Percentiles rank a stretch among this genome's conserved stretches.
phyloP scores from a whole-genome alignment of 2,329 filamentous ascomycete species.

The Nigrospora osmanthi region DNA sequence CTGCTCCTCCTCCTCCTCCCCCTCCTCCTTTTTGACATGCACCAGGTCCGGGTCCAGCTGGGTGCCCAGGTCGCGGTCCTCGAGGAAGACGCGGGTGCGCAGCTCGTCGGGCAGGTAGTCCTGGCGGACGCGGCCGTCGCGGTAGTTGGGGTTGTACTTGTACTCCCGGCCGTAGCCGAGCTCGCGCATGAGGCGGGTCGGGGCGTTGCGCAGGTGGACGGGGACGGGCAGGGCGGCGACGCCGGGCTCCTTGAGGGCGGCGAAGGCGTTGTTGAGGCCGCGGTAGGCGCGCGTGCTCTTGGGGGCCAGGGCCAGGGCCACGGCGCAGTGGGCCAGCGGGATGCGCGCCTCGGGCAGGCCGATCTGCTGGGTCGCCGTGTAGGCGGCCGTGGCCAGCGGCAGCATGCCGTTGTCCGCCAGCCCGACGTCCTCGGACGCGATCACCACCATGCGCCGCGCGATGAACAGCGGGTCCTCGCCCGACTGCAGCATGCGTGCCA shows the following conservation, averaged over 20 bases:
- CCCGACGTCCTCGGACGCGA: conserved; percentile 90
- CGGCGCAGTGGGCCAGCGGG: conserved; percentile 78
- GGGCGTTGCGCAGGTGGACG: conserved; percentile 82
- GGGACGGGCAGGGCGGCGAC: conserved; percentile 77
- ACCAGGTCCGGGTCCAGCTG: conserved; percentile 65
- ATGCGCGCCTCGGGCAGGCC: conserved; percentile 94
- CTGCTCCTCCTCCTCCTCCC: conserved; percentile 27
- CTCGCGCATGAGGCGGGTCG: conserved; percentile 88
- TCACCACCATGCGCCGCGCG: conserved; percentile 85
- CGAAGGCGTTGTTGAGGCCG: conserved; percentile 70
- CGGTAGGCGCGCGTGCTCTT: conserved; percentile 87
- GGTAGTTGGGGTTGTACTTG: conserved; percentile 92
- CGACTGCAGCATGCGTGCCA: conserved; percentile 90
- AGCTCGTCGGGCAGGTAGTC: conserved; percentile 83
- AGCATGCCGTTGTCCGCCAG: conserved; percentile 81
- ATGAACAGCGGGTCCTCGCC: conserved; percentile 92
- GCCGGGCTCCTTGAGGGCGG: conserved; percentile 74
- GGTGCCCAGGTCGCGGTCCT: conserved; percentile 71
- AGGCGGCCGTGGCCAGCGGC: conserved; percentile 75
- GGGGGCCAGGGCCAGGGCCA: conserved; percentile 70
- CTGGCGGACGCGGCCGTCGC: conserved; percentile 73
- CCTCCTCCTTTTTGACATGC: conserved; percentile 21
- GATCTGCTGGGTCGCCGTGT: conserved; percentile 84
- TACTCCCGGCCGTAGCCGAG: conserved; percentile 86
- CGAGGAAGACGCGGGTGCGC: conserved; percentile 64